phyloP scores from a whole-genome alignment of 2,329 filamentous ascomycete species.

The Colletotrichum acutatum region DNA sequence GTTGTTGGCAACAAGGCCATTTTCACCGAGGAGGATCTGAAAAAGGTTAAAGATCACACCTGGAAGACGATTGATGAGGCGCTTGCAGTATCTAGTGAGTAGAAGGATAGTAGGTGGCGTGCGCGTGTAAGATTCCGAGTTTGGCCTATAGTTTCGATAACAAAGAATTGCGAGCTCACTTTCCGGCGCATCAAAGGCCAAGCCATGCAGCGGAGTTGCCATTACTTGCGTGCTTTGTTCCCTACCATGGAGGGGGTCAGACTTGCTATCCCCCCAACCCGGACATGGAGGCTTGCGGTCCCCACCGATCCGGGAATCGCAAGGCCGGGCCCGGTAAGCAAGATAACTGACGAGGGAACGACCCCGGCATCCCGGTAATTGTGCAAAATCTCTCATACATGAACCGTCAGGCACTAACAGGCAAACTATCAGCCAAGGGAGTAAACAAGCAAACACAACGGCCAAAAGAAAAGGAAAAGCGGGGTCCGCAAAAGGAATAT shows the following conservation, averaged over 20 bases:
- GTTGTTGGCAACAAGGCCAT: slow-evolving; percentile 40
- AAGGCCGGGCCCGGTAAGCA: not conserved
- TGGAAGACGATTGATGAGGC: slow-evolving; percentile 43
- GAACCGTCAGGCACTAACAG: slow-evolving; percentile 19
- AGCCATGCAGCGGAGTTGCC: too few relatives aligned
- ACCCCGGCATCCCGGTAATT: not conserved
- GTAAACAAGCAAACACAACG: not conserved
- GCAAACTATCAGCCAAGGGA: not conserved
- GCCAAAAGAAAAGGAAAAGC: not conserved
- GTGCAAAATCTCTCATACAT: not conserved
- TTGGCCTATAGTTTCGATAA: not conserved
- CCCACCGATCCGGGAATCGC: not conserved
- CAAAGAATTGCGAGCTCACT: not conserved
- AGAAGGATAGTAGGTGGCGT: not conserved
- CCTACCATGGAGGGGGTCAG: not conserved
- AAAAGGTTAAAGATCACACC: slow-evolving; percentile 44
- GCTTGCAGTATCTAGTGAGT: not conserved
- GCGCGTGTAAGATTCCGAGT: not conserved
- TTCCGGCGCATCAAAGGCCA: not conserved
- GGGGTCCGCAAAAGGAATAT: not conserved
- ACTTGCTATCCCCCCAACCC: not conserved
- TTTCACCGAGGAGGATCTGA: slow-evolving; percentile 43
- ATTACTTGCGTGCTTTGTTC: too few relatives aligned
- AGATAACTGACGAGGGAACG: not conserved
- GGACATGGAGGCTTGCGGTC: not conserved